Percentiles rank a stretch among this genome's conserved stretches.
Conservation (phyloP, 106 monocot species). For the Dendrobium chrysotoxum region DNA sequence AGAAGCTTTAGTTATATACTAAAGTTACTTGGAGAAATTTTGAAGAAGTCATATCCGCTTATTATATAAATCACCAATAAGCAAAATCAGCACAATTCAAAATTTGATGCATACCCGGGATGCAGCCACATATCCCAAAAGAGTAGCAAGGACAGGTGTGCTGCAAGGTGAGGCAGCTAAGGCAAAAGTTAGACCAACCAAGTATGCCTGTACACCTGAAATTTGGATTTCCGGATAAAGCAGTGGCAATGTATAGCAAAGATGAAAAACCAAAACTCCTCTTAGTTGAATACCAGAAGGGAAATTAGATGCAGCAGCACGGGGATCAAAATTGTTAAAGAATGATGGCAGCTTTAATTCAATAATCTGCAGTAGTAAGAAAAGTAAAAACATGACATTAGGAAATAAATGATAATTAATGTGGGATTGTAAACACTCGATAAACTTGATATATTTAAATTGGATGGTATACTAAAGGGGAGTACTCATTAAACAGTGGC, state of each 20-base stretch:
- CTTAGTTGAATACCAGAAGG: constrained; percentile 57
- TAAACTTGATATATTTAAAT: too few species aligned
- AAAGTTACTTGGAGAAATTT: too few species aligned
- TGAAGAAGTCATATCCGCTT: too few species aligned
- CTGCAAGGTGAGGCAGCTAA: constrained; percentile 98
- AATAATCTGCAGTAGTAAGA: constrained; percentile 53
- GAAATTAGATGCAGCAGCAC: constrained; percentile 80
- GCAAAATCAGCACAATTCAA: background rate
- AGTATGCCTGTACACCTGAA: constrained; percentile 93
- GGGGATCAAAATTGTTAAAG: constrained; percentile 87
- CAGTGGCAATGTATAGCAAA: background rate
- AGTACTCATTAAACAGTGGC: too few species aligned
- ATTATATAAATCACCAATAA: too few species aligned
- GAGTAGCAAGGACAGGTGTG: constrained; percentile 91
- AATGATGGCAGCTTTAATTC: constrained; percentile 91
- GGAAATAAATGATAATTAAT: background rate
- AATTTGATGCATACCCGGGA: constrained; percentile 57
- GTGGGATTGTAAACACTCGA: too few species aligned
- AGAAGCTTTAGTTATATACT: too few species aligned
- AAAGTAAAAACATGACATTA: background rate
- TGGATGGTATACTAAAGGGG: too few species aligned
- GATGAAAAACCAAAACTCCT: background rate
- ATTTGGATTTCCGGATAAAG: constrained; percentile 9
- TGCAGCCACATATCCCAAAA: constrained; percentile 91
- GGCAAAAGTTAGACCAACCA: constrained; percentile 96